phyloP scores from a whole-genome alignment of 306 rosid genomes.

The Potentilla sterilis region DNA sequence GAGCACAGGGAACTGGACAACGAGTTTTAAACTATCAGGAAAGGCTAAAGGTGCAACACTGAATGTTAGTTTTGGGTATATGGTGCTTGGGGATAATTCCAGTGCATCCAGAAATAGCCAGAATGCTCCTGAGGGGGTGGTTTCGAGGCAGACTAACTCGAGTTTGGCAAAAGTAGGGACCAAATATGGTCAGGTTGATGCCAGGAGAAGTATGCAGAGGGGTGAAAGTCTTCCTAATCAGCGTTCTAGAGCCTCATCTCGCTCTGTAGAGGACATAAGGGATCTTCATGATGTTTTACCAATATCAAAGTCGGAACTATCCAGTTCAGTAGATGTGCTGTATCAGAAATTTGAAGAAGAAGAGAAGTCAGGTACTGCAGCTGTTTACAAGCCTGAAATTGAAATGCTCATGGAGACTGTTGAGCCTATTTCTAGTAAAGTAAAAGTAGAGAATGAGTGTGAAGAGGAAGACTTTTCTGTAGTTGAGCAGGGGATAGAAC shows the following conservation, averaged over 20 bases:
- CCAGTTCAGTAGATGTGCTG: conserved; percentile 50
- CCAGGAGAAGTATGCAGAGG: conserved; percentile 40
- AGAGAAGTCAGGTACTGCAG: conserved; percentile 31
- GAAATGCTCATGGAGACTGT: conserved; percentile 40
- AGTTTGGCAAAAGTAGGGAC: conserved; percentile 29
- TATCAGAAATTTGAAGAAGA: conserved; percentile 50
- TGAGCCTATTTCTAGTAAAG: conserved; percentile 33
- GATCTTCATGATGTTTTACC: conserved; percentile 80
- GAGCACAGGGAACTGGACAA: conserved; percentile 76
- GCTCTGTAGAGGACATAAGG: conserved; percentile 44
- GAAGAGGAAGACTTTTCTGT: conserved; percentile 48
- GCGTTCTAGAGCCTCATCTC: conserved; percentile 28
- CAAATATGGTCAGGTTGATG: conserved; percentile 42
- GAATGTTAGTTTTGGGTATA: conserved; percentile 88
- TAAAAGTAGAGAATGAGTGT: conserved; percentile 30
- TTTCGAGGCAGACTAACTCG: conserved; percentile 33
- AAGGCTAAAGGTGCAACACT: conserved; percentile 67
- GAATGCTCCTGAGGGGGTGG: conserved; percentile 30
- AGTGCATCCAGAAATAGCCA: conserved; percentile 32
- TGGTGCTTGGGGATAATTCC: conserved; percentile 48
- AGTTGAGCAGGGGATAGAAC: conserved; percentile 54
- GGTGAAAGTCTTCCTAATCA: conserved; percentile 43
- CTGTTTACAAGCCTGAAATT: conserved; percentile 33
- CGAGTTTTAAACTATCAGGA: conserved; percentile 74
- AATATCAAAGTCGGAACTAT: conserved; percentile 39